Percentiles rank a stretch among this genome's conserved stretches.
Conservation (phyloP, 345 rosid genomes). For the Gossypium bickii region DNA sequence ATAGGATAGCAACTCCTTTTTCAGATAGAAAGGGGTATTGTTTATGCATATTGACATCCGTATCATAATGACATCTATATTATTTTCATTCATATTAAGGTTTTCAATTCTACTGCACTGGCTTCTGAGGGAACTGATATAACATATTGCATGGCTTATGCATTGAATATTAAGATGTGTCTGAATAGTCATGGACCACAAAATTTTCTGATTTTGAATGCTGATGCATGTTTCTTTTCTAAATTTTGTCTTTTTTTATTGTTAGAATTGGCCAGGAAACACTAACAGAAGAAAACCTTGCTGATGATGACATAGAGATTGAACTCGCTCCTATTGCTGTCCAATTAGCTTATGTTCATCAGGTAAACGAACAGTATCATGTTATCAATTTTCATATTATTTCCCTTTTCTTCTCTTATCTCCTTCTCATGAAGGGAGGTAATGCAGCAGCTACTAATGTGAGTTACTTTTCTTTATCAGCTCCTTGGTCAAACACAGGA, state of each 20-base stretch:
- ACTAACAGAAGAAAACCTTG: conserved; percentile 65
- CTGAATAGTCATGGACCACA: not conserved
- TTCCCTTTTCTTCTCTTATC: not conserved
- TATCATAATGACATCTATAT: not conserved
- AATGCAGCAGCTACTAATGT: conserved; percentile 17
- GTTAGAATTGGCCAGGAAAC: conserved; percentile 88
- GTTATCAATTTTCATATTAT: not conserved
- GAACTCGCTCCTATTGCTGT: conserved; percentile 87
- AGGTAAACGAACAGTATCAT: conserved; percentile 38
- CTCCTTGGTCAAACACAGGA: conserved; percentile 62
- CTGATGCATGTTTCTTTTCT: conserved; percentile 12
- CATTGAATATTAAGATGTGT: not conserved
- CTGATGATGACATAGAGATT: conserved; percentile 76
- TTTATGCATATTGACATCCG: no score
- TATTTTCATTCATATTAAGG: conserved; percentile 2
- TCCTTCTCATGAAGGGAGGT: not conserved
- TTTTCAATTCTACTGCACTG: not conserved
- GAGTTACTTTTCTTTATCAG: conserved; percentile 41
- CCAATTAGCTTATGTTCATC: conserved; percentile 85
- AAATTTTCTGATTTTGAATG: not conserved
- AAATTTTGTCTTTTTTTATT: conserved; percentile 6
- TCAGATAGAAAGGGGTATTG: not conserved
- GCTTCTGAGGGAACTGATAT: conserved; percentile 2
- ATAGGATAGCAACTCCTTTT: not conserved
- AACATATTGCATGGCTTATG: not conserved